These are phyloP conservation scores for Hanseniaspora singularis DNA, from an alignment of 805 yeast species.

Conservation along the genomic window DNA sequence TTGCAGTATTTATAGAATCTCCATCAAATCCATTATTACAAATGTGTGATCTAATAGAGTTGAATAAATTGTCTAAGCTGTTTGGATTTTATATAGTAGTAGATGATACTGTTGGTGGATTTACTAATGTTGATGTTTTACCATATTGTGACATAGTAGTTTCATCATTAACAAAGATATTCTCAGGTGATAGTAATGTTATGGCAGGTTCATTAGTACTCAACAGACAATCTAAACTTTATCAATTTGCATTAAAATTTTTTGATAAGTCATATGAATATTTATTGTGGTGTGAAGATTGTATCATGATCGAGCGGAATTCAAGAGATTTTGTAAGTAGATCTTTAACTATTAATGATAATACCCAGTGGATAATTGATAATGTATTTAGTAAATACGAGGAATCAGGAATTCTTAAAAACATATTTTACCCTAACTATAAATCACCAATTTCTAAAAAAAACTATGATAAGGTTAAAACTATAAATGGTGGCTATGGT, in stretches of 20 bases:
- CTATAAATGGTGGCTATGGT: constrained; percentile 74
- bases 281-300: constrained; percentile 85
- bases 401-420: constrained; percentile 23
- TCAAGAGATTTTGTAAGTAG: constrained; percentile 75
- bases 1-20: constrained; percentile 79
- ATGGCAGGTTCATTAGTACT: constrained; percentile 85
- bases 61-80: constrained; percentile 53
- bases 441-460: constrained; percentile 36
- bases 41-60: constrained; percentile 62
- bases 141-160: constrained; percentile 80
- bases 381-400: constrained; percentile 38
- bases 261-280: constrained; percentile 54
- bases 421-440: constrained; percentile 61
- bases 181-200: constrained; percentile 88
- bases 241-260: constrained; percentile 36
- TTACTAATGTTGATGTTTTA: constrained; percentile 67
- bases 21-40: constrained; percentile 89
- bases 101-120: constrained; percentile 92
- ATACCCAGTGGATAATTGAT: constrained; percentile 40
- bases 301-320: constrained; percentile 80
- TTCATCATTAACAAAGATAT: constrained; percentile 79
- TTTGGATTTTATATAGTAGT: constrained; percentile 69
- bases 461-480: constrained; percentile 61
- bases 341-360: constrained; percentile 41
- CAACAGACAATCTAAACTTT: constrained; percentile 54